These are phyloP conservation scores for Trypanosoma scelopori DNA, from an alignment of 208 protist genomes.

Conservation along the genomic window DNA sequence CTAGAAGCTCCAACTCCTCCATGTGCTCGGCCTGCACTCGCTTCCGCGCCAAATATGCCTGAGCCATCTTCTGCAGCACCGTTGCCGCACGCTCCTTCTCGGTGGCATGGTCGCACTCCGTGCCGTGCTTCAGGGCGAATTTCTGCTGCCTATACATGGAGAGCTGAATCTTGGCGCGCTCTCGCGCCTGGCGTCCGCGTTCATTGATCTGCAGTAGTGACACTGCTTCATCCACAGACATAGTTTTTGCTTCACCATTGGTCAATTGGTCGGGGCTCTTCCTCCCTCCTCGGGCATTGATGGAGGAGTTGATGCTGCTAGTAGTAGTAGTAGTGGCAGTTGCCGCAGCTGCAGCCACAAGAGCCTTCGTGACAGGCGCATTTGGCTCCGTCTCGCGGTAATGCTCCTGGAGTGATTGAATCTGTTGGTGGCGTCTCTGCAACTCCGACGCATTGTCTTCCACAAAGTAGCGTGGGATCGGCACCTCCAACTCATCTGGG, in stretches of 20 bases:
- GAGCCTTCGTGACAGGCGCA: slow-evolving; percentile 60
- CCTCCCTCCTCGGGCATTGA: background rate
- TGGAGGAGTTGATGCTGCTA: no score
- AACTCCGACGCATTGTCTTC: slow-evolving; percentile 83
- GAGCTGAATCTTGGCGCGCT: slow-evolving; percentile 91
- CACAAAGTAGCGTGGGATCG: slow-evolving; percentile 86
- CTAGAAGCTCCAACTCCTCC: slow-evolving; percentile 90
- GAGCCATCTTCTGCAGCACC: slow-evolving; percentile 87
- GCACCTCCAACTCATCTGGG: slow-evolving; percentile 84
- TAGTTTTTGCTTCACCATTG: slow-evolving; percentile 15
- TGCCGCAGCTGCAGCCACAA: slow-evolving; percentile 24
- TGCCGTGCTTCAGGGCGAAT: slow-evolving; percentile 42
- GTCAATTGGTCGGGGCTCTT: background rate
- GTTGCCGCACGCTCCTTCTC: slow-evolving; percentile 86
- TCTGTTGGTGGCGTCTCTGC: slow-evolving; percentile 64
- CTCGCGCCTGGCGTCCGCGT: slow-evolving; percentile 93
- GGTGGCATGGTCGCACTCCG: slow-evolving; percentile 63
- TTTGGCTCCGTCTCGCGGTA: slow-evolving; percentile 68
- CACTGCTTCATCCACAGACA: slow-evolving; percentile 87
- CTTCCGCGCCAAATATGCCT: slow-evolving; percentile 87
- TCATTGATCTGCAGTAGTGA: slow-evolving; percentile 92
- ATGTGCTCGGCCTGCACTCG: slow-evolving; percentile 53
- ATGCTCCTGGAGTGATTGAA: slow-evolving; percentile 71
- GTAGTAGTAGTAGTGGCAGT: slow-evolving; percentile 14
- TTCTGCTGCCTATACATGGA: slow-evolving; percentile 86